Conservation (phyloP, 1,284 basidiomycete species). For the Trichosporon ovoides region DNA sequence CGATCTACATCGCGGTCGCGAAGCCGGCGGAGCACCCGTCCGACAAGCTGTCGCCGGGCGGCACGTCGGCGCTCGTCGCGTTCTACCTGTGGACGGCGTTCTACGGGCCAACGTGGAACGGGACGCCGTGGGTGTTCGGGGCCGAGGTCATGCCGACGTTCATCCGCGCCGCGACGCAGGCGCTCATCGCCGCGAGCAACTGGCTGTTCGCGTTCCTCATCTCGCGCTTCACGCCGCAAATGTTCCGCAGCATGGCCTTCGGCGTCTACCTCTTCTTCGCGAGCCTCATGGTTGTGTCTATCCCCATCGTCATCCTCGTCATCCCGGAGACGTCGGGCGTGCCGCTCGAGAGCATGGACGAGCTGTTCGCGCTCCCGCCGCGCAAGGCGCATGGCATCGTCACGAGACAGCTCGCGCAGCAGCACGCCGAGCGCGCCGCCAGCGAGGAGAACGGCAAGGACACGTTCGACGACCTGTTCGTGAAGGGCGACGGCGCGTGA, state of each 20-base stretch:
- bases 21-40: constrained; percentile 22
- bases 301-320: constrained; percentile 26
- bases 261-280: constrained; percentile 48
- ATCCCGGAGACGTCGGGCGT: constrained; percentile 19
- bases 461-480: background rate
- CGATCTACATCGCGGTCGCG: constrained; percentile 30
- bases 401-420: background rate
- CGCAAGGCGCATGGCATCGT: constrained; percentile 17
- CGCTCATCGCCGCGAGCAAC: constrained; percentile 42
- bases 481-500: background rate
- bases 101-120: constrained; percentile 37
- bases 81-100: constrained; percentile 44
- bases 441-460: background rate
- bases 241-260: constrained; percentile 33
- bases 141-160: constrained; percentile 45
- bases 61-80: constrained; percentile 38
- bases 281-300: constrained; percentile 33
- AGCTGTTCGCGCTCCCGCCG: constrained; percentile 23
- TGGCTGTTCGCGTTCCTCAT: constrained; percentile 43
- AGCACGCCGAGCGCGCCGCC: background rate
- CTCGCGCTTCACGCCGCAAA: constrained; percentile 32
- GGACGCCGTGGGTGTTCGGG: constrained; percentile 44
- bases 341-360: constrained; percentile 19
- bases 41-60: constrained; percentile 26
- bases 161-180: constrained; percentile 41